Percentiles rank a stretch among this genome's conserved stretches.
These are phyloP conservation scores for Phyllosticta citriasiana DNA, from an alignment of 2,329 filamentous ascomycete species.

Conservation along the genomic window DNA sequence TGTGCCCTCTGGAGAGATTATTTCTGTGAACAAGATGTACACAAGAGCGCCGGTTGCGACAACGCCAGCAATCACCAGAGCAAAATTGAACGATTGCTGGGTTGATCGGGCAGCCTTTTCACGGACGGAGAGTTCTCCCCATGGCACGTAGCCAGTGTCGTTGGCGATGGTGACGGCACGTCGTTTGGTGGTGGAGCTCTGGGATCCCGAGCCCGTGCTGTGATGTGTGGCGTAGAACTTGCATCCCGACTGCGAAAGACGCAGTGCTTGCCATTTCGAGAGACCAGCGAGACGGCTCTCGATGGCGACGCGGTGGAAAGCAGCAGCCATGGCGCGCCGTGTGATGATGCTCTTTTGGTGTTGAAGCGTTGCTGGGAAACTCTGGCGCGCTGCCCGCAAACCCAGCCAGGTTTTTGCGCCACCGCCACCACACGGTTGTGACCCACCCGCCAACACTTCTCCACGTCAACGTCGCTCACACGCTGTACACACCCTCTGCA, in stretches of 20 bases:
- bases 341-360: background rate
- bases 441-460: background rate
- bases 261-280: background rate
- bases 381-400: constrained; percentile 8
- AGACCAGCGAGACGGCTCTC: background rate
- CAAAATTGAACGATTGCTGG: constrained; percentile 84
- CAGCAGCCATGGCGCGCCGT: constrained; percentile 29
- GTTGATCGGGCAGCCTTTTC: constrained; percentile 81
- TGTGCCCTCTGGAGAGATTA: constrained; percentile 57
- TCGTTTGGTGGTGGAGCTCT: constrained; percentile 5
- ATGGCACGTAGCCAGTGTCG: constrained; percentile 73
- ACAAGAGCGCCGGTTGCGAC: constrained; percentile 66
- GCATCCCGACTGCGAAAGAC: background rate
- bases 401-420: constrained; percentile 3
- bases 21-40: constrained; percentile 27
- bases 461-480: background rate
- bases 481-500: constrained; percentile 2
- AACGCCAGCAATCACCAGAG: constrained; percentile 64
- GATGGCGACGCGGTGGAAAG: constrained; percentile 1
- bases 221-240: constrained; percentile 3
- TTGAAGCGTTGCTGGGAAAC: constrained; percentile 14
- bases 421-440: background rate
- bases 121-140: constrained; percentile 61
- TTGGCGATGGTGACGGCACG: constrained; percentile 68
- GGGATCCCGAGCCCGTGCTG: background rate